Base-by-base conservation (phyloP, 2,329 filamentous ascomycete species). In the Lizonia empirigonia region DNA sequence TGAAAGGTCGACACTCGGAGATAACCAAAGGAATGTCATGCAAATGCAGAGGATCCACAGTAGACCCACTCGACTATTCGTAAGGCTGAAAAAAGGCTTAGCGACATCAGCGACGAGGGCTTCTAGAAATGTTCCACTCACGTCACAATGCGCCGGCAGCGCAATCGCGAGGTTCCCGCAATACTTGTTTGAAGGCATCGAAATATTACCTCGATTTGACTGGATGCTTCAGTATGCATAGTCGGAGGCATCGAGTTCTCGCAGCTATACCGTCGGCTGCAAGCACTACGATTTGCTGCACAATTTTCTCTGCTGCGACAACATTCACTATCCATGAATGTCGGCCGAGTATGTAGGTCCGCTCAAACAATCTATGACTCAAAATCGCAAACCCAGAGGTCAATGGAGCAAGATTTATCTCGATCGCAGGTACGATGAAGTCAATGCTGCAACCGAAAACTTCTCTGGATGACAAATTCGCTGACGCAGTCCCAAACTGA, bases 51-150 rank as follows among this genome's bases (percentile, higher is more conserved):
- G 33, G 42, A 23, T 49, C 44, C 48, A 49, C 49, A 37, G 6
- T 10, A 18, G 55, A 38, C 38, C 54, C 56, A 54, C 50, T 16
- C n/a, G 19, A 52, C 23, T 22, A 37, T 55, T n/a, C 39, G 30
- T 51, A 59, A 50, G 60, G 60, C 62, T 61, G 58, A 58, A 55
- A 49, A 63, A 40, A 60, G 58, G 55, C 55, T 55, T 62, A 48
- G 27, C 30, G 45, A 26, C 34, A 22, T 10, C 19, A 33, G 26
- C 23, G 41, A 13, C 15, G 22, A 32, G 5, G 22, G 20, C 27
- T 53, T 56, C 44, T 44, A 53, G 37, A 54, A 41, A 37, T 27
- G 44, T 46, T 51, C 32, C 46, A 56, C 37, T 42, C 48, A 63
- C 56, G 58, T 62, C 62, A 64, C 49, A 56, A 34, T 46, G 53